phyloP scores from a whole-genome alignment of 257 asterid genomes.

The Fraxinus pennsylvanica region DNA sequence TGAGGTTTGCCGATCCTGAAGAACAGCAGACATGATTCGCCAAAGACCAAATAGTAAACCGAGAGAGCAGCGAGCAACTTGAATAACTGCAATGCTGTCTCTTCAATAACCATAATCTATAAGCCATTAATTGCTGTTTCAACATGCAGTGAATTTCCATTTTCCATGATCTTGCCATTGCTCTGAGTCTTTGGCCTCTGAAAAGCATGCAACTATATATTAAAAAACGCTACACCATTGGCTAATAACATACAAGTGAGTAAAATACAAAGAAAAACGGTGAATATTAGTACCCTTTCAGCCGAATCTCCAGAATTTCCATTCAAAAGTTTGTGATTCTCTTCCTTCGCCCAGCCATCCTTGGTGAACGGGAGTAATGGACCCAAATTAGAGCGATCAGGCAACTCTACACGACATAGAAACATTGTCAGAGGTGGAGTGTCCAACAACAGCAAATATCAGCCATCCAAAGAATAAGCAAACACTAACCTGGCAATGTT shows the following conservation, averaged over 20 bases:
- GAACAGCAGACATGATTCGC: neutral
- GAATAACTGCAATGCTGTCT: neutral
- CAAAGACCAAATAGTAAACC: conserved; percentile 3
- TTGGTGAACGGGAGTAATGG: conserved; percentile 66
- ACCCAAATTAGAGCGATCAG: conserved; percentile 65
- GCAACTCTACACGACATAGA: conserved; percentile 51
- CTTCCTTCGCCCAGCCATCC: conserved; percentile 65
- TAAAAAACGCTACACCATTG: neutral
- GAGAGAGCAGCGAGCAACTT: conserved; percentile 15
- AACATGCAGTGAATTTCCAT: conserved; percentile 39
- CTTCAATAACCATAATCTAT: conserved; percentile 21
- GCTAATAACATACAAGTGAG: neutral
- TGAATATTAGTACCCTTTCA: conserved; percentile 45
- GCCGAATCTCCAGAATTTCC: conserved; percentile 52
- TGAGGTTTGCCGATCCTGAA: conserved; percentile 15
- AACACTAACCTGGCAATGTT: conserved; percentile 70
- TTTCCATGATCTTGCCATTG: conserved; percentile 52
- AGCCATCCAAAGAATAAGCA: neutral
- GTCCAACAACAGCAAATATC: neutral
- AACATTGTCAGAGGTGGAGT: conserved; percentile 18
- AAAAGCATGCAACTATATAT: conserved; percentile 14
- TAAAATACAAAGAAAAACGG: conserved; percentile 13
- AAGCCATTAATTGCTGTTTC: conserved; percentile 41
- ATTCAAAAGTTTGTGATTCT: conserved; percentile 50
- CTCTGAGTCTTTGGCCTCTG: conserved; percentile 57